Evolutionary conservation across 2,329 filamentous ascomycete species (phyloP).

Genomic region (Colletotrichum orchidophilum): DNA sequence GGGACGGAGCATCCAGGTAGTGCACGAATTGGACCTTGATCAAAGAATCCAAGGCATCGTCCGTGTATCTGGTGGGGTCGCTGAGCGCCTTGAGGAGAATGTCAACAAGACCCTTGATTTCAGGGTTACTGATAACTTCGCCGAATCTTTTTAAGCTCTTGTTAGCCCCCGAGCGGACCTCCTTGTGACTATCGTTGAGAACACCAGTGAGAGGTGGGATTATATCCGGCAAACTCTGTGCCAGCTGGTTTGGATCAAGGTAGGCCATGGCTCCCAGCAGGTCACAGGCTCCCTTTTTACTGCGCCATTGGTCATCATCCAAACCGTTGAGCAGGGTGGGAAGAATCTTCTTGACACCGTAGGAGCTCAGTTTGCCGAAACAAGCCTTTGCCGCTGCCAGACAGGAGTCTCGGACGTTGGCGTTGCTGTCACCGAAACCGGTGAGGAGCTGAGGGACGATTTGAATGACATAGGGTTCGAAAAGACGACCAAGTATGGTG

Average conservation of each 20-base stretch:
- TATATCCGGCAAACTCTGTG: slow-evolving; percentile 91
- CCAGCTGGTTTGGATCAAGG: slow-evolving; percentile 93
- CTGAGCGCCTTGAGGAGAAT: slow-evolving; percentile 96
- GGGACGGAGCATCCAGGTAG: slow-evolving; percentile 95
- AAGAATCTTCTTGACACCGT: slow-evolving; percentile 92
- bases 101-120: slow-evolving; percentile 91
- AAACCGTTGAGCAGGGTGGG: slow-evolving; percentile 91
- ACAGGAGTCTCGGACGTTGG: slow-evolving; percentile 92
- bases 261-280: slow-evolving; percentile 98
- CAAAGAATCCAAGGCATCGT: slow-evolving; percentile 89
- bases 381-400: slow-evolving; percentile 93
- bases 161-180: slow-evolving; percentile 91
- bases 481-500: slow-evolving; percentile 84
- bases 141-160: slow-evolving; percentile 97
- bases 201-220: slow-evolving; percentile 95
- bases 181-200: slow-evolving; percentile 97
- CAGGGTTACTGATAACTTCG: slow-evolving; percentile 97
- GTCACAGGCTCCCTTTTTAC: slow-evolving; percentile 97
- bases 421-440: slow-evolving; percentile 88
- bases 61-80: slow-evolving; percentile 96
- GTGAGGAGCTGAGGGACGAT: slow-evolving; percentile 90
- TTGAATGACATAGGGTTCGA: slow-evolving; percentile 96
- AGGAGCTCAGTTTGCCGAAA: slow-evolving; percentile 93
- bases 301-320: slow-evolving; percentile 96
- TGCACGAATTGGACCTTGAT: slow-evolving; percentile 99